These are phyloP conservation scores for Naganishia albida DNA, from an alignment of 1,284 basidiomycete species.

Conservation along the genomic window DNA sequence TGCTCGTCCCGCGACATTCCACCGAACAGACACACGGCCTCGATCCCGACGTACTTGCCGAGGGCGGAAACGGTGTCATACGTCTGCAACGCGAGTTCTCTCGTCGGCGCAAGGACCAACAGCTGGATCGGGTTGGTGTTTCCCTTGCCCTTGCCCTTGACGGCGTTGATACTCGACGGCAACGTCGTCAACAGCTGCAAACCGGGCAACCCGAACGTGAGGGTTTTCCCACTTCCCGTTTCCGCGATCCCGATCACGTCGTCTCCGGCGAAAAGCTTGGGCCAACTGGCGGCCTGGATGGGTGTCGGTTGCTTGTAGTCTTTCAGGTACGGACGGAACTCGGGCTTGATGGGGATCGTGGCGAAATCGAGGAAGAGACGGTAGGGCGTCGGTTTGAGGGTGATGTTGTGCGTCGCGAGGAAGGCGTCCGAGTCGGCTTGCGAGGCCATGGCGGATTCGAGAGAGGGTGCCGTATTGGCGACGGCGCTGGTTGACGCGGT, in stretches of 20 bases:
- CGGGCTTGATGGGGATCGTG: slow-evolving; percentile 65
- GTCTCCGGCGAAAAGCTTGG: slow-evolving; percentile 73
- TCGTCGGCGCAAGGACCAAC: slow-evolving; percentile 60
- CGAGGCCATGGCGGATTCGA: slow-evolving; percentile 42
- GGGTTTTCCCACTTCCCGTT: slow-evolving; percentile 95
- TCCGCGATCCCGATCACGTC: slow-evolving; percentile 97
- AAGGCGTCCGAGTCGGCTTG: slow-evolving; percentile 62
- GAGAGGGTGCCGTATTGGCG: slow-evolving; percentile 32
- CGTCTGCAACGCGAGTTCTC: slow-evolving; percentile 62
- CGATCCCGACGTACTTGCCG: slow-evolving; percentile 73
- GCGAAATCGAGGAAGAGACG: slow-evolving; percentile 80
- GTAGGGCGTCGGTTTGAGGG: slow-evolving; percentile 63
- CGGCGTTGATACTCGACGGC: slow-evolving; percentile 37
- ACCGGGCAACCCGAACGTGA: slow-evolving; percentile 88
- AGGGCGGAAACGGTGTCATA: slow-evolving; percentile 79
- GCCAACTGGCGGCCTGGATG: slow-evolving; percentile 96
- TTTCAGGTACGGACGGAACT: slow-evolving; percentile 65
- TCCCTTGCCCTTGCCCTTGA: slow-evolving; percentile 47
- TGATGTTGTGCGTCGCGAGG: slow-evolving; percentile 71
- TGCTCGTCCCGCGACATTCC: slow-evolving; percentile 88
- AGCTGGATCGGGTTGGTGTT: slow-evolving; percentile 63
- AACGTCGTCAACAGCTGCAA: slow-evolving; percentile 61
- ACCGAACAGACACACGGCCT: slow-evolving; percentile 85
- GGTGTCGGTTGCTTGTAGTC: slow-evolving; percentile 88
- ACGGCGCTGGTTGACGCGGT: slow-evolving; percentile 35